phyloP scores from a whole-genome alignment of 1,284 basidiomycete species.

The Cryptococcus deneoformans region DNA sequence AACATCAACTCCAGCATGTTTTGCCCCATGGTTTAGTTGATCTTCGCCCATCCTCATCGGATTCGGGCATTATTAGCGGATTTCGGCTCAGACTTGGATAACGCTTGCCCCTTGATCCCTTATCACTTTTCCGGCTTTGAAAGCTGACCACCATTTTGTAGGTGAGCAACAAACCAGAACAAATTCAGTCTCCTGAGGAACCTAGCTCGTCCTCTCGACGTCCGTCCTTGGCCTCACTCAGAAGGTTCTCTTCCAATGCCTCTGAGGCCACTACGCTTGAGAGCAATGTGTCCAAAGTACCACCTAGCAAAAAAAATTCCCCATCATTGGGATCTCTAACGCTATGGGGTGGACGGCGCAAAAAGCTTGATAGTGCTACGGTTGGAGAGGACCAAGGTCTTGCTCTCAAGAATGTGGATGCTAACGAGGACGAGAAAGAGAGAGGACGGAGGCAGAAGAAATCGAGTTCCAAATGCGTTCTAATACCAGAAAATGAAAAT shows the following conservation, averaged over 20 bases:
- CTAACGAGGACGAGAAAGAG: constrained; percentile 5
- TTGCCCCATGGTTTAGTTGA: too few relatives aligned
- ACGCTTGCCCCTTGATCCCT: too few relatives aligned
- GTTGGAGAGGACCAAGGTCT: neutral
- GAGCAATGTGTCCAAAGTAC: neutral
- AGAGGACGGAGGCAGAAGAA: constrained; percentile 5
- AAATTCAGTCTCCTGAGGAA: too few relatives aligned
- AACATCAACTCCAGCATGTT: too few relatives aligned
- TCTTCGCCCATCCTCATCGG: too few relatives aligned
- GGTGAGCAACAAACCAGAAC: too few relatives aligned
- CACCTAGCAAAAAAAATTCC: constrained; percentile 16
- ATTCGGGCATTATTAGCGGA: too few relatives aligned
- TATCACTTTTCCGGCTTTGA: too few relatives aligned
- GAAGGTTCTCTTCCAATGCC: neutral
- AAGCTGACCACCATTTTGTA: too few relatives aligned
- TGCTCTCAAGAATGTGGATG: neutral
- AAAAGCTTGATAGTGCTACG: neutral
- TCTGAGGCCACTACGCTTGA: neutral
- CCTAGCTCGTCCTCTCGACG: neutral
- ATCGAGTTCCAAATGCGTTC: neutral
- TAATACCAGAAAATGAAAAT: constrained; percentile 1
- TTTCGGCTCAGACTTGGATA: too few relatives aligned
- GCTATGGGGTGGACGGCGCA: neutral
- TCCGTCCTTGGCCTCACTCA: neutral
- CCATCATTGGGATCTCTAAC: neutral